phyloP scores from a whole-genome alignment of 371 early-diverging fungal species.

The Syncephalastrum monosporum region DNA sequence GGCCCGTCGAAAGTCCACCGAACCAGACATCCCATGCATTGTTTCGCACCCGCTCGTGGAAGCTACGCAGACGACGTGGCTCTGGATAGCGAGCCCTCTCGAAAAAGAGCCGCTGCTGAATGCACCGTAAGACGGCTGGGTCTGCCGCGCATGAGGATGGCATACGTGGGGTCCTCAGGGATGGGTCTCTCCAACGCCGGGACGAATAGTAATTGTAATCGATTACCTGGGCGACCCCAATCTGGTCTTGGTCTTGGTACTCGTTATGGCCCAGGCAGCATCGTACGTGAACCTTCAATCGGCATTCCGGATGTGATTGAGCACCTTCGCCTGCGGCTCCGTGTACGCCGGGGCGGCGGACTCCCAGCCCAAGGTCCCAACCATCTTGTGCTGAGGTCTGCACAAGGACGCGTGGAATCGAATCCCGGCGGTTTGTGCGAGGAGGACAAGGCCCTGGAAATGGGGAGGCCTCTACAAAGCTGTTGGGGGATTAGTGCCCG shows the following conservation, averaged over 20 bases:
- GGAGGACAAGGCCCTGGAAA: conserved; percentile 3
- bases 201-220: not conserved
- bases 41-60: not conserved
- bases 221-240: not conserved
- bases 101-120: not conserved
- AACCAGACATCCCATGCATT: not conserved
- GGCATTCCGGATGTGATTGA: too few species aligned
- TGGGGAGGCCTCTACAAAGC: not conserved
- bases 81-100: conserved; percentile 1
- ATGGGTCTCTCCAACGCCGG: not conserved
- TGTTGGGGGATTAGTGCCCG: not conserved
- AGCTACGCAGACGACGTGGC: not conserved
- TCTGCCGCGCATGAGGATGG: not conserved
- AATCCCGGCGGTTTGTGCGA: too few species aligned
- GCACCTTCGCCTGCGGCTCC: too few species aligned
- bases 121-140: not conserved
- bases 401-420: not conserved
- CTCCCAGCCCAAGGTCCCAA: not conserved
- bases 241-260: too few species aligned
- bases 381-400: not conserved
- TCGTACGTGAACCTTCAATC: not conserved
- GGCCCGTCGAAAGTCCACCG: not conserved
- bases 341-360: not conserved
- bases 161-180: not conserved
- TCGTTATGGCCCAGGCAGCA: not conserved